Percentiles rank a stretch among this genome's conserved stretches.
phyloP scores from a whole-genome alignment of 768 basidiomycete genomes.

The Phaeolepiota aurea region DNA sequence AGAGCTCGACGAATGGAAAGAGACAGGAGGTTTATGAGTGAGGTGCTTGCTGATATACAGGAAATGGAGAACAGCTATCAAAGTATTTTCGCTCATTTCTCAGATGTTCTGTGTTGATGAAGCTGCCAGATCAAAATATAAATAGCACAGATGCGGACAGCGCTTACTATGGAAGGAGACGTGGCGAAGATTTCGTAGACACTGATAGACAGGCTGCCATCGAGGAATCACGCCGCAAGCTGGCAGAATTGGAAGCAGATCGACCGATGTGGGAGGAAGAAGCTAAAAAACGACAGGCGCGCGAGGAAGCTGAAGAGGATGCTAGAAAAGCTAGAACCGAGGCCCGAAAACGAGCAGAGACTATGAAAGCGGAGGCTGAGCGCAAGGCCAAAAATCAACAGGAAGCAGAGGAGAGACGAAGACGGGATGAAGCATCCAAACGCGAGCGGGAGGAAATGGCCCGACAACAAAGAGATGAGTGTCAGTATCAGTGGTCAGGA shows the following conservation, averaged over 20 bases:
- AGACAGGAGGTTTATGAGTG: conserved; percentile 30
- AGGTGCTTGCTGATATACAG: conserved; percentile 23
- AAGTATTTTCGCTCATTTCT: neutral
- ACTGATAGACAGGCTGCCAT: conserved; percentile 32
- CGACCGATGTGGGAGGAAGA: conserved; percentile 53
- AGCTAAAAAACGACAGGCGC: conserved; percentile 34
- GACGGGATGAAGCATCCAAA: conserved; percentile 13
- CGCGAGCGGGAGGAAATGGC: conserved; percentile 18
- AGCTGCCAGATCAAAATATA: too few relatives aligned
- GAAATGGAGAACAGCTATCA: neutral
- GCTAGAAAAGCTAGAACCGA: conserved; percentile 25
- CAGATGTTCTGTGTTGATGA: too few relatives aligned
- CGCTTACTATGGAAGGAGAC: conserved; percentile 9
- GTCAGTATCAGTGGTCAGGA: conserved; percentile 50
- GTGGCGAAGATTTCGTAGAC: neutral
- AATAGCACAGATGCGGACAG: conserved; percentile 2
- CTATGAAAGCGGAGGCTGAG: conserved; percentile 14
- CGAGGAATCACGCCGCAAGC: conserved; percentile 57
- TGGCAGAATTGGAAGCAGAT: conserved; percentile 60
- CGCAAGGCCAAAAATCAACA: conserved; percentile 13
- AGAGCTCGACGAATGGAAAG: conserved; percentile 27
- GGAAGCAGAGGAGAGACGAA: conserved; percentile 16
- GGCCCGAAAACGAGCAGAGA: conserved; percentile 21
- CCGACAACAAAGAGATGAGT: conserved; percentile 20
- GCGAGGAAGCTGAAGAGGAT: conserved; percentile 35